These are phyloP conservation scores for Exophiala dermatitidis DNA, from an alignment of 2,329 filamentous ascomycete species.

Conservation along the genomic window DNA sequence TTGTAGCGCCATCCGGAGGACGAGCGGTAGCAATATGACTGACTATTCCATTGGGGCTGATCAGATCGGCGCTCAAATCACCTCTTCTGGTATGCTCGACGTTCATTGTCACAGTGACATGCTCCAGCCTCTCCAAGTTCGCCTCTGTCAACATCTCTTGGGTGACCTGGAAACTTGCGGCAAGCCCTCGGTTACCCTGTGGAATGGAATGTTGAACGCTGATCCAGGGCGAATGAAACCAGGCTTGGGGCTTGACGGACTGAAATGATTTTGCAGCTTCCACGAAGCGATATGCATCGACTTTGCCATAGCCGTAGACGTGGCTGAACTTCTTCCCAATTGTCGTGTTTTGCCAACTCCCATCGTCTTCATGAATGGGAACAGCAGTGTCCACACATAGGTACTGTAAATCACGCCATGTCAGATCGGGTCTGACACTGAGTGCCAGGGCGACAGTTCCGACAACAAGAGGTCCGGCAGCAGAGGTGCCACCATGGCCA, in stretches of 20 bases:
- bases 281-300: constrained; percentile 80
- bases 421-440: constrained; percentile 74
- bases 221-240: constrained; percentile 90
- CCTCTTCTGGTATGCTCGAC: constrained; percentile 78
- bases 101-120: constrained; percentile 98
- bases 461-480: constrained; percentile 84
- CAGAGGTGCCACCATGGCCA: constrained; percentile 89
- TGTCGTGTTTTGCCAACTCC: constrained; percentile 73
- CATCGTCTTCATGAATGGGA: constrained; percentile 64
- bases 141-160: constrained; percentile 69
- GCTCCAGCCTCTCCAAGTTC: constrained; percentile 81
- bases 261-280: constrained; percentile 79
- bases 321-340: constrained; percentile 87
- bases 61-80: constrained; percentile 84
- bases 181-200: constrained; percentile 71
- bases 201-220: constrained; percentile 81
- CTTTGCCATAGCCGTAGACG: constrained; percentile 90
- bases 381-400: constrained; percentile 78
- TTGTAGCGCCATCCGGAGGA: constrained; percentile 55
- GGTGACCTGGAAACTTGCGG: constrained; percentile 75
- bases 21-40: constrained; percentile 78
- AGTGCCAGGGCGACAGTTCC: constrained; percentile 87
- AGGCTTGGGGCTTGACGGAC: constrained; percentile 88
- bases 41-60: constrained; percentile 71
- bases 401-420: constrained; percentile 93